Conservation (phyloP, 148 eudicot species). For the Rheum nobile region DNA sequence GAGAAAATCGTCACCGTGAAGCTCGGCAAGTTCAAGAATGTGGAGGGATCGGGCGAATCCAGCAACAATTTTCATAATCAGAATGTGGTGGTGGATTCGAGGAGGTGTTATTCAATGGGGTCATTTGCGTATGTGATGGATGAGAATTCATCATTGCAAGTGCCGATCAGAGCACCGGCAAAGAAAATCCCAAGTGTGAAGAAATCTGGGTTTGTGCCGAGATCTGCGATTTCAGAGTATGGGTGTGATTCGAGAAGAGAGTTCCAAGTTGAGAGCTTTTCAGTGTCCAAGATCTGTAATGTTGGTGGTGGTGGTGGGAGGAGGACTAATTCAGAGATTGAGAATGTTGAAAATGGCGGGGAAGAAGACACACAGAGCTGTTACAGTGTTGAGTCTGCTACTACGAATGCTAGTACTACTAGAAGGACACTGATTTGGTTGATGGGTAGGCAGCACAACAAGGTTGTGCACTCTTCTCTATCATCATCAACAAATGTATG, state of each 20-base stretch:
- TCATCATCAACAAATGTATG: conserved; percentile 32
- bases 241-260: conserved; percentile 61
- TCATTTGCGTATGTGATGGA: conserved; percentile 90
- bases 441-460: conserved; percentile 54
- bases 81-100: conserved; percentile 28
- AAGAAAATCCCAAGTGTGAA: conserved; percentile 32
- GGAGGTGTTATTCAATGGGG: conserved; percentile 94
- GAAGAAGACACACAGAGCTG: conserved; percentile 58
- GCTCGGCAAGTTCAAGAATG: conserved; percentile 71
- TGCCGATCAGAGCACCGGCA: conserved; percentile 47
- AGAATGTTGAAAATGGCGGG: conserved; percentile 21
- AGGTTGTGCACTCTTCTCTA: conserved; percentile 51
- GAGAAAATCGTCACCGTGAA: conserved; percentile 53
- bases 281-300: conserved; percentile 50
- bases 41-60: conserved; percentile 40
- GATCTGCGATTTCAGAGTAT: conserved; percentile 65
- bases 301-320: conserved; percentile 9
- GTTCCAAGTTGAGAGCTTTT: conserved; percentile 57
- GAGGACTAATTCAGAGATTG: conserved; percentile 44
- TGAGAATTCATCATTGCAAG: conserved; percentile 53
- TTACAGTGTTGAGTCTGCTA: conserved; percentile 36
- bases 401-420: conserved; percentile 18
- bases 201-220: conserved; percentile 26
- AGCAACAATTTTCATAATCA: conserved; percentile 6
- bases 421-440: conserved; percentile 78